Evolutionary conservation across 331 rosid species (phyloP).

Genomic region (Saraca asoca): DNA sequence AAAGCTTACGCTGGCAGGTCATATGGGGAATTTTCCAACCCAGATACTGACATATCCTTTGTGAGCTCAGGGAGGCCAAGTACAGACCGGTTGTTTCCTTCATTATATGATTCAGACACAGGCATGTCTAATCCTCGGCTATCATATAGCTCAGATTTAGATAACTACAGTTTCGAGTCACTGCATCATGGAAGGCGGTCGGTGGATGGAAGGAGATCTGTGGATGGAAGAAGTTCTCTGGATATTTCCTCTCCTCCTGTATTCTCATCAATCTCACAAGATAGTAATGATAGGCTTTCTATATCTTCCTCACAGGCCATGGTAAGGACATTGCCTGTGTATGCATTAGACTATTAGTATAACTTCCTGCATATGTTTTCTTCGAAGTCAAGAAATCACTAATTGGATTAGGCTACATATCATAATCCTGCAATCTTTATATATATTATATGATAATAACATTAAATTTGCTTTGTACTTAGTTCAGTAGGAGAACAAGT

Average conservation of each 20-base stretch:
- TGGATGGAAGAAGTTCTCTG: constrained; percentile 29
- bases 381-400: background rate
- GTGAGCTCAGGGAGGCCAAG: constrained; percentile 64
- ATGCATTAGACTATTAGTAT: no score
- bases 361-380: background rate
- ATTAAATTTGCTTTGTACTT: no score
- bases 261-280: constrained; percentile 66
- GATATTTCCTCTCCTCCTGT: constrained; percentile 45
- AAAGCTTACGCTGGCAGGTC: constrained; percentile 58
- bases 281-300: constrained; percentile 55
- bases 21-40: constrained; percentile 42
- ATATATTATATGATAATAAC: no score
- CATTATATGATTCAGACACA: constrained; percentile 44
- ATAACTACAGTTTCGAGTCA: constrained; percentile 66
- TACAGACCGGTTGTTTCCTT: constrained; percentile 50
- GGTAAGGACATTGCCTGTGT: constrained; percentile 48
- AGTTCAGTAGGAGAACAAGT: no score
- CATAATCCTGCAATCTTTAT: no score
- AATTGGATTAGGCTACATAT: background rate
- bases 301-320: constrained; percentile 46
- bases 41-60: constrained; percentile 70
- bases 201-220: constrained; percentile 39
- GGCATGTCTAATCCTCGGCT: constrained; percentile 43
- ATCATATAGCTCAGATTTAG: constrained; percentile 59
- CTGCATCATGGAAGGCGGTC: constrained; percentile 26